phyloP scores from a whole-genome alignment of 805 yeast genomes.

The Yarrowia porcina region DNA sequence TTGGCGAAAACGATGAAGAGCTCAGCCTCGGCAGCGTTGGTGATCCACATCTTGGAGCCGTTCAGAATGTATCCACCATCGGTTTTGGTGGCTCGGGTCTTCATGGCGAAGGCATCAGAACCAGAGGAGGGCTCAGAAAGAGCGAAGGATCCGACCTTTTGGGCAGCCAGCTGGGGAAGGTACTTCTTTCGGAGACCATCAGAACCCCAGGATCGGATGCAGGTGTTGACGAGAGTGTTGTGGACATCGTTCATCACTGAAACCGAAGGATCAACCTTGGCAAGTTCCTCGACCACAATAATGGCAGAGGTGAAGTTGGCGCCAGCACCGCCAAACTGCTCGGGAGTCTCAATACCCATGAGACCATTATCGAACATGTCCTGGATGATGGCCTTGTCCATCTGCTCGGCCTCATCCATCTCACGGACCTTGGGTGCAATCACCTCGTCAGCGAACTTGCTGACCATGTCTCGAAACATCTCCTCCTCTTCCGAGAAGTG shows the following conservation, averaged over 20 bases:
- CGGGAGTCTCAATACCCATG: slow-evolving; percentile 49
- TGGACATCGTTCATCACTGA: slow-evolving; percentile 47
- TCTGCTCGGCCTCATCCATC: slow-evolving; percentile 42
- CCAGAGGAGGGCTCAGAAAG: slow-evolving; percentile 45
- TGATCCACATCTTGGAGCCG: slow-evolving; percentile 48
- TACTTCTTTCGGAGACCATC: slow-evolving; percentile 40
- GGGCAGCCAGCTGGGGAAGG: slow-evolving; percentile 42
- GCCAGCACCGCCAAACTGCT: slow-evolving; percentile 46
- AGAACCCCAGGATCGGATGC: slow-evolving; percentile 42
- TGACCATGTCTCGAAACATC: slow-evolving; percentile 43
- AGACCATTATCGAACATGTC: slow-evolving; percentile 43
- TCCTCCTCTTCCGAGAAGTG: slow-evolving; percentile 44
- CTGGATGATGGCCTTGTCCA: slow-evolving; percentile 37
- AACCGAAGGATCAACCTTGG: slow-evolving; percentile 45
- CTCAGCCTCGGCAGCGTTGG: slow-evolving; percentile 46
- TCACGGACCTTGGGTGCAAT: slow-evolving; percentile 42
- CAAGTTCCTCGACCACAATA: slow-evolving; percentile 45
- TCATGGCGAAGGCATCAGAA: slow-evolving; percentile 46
- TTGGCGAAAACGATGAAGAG: slow-evolving; percentile 44
- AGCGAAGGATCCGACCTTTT: slow-evolving; percentile 42
- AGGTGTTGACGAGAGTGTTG: slow-evolving; percentile 45
- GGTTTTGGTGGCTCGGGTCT: slow-evolving; percentile 40
- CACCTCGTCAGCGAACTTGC: slow-evolving; percentile 42
- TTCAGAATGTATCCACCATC: slow-evolving; percentile 43
- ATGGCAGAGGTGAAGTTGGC: slow-evolving; percentile 47